Base-by-base conservation (phyloP, 176 grass and related monocot species). In the Urochloa ruziziensis region DNA sequence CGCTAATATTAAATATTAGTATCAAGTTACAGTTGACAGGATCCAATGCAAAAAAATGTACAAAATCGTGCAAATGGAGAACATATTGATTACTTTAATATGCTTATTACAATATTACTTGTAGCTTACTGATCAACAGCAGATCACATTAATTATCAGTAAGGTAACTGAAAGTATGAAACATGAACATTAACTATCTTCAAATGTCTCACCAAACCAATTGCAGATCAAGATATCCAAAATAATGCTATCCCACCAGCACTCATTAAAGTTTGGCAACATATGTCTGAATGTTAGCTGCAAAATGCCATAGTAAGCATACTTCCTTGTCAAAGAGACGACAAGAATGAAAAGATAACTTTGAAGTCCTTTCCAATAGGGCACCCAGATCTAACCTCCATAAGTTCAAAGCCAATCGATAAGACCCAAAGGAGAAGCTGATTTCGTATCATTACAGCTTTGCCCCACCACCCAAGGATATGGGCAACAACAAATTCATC, bases 241-340 rank as follows among this genome's bases (percentile, higher is more conserved):
- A 74, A 99, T 83, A 84, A 99, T 92, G 74, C 96, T 99, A 84
- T 99, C 96, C 96, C 96, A 99, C 96, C 96, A 99, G 67, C 96
- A 99, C 85, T 99, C 96, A 67, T 99, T 99, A 74, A 99, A 99
- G 79, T 99, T 99, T 59, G 96, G 96, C 80, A 99, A 72, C 96
- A 99, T 99, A 85, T 99, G 96, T 71, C 93, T 86, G 89, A 99
- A 99, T 36, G 96, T 96, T 36, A 96, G 86, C 96, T 99, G 93
- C 74, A 86, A 82, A 83, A 70, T 17, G 27, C 73, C 59, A 83
- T 68, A 79, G 36, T 40, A 68, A 86, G 84, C 73, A 86, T 58
- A 74, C 33, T 73, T 78, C 36, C 48, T 11, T 72, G 70, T 72
- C n/a, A 87, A 73, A 83, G 48, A 78, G 52, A 57, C 44, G 11